Evolutionary conservation across 1,284 basidiomycete species (phyloP), one percentile per base, ranked within the genome.

Genomic region (Omphalotus olearius): DNA sequence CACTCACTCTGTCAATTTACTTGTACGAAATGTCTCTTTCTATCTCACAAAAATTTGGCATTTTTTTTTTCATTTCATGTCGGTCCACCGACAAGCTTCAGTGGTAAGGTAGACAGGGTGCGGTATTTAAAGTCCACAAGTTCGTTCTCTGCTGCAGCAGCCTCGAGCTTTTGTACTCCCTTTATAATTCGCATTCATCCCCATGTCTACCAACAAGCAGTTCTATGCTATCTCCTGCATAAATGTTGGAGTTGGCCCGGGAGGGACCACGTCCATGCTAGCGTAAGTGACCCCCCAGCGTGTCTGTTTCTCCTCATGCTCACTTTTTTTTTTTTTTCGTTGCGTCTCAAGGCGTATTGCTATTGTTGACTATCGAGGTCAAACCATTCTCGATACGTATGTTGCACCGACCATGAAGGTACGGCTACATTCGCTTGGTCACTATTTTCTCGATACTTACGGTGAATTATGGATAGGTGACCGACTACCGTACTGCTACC

Each of bases 261-360:
- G 86, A 3, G 86, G 86, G 6, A 84, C 82, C 18, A 89, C 88
- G 1, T 78, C 80, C 26, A 85, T 89, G 82, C 72, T 89, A 33
- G 87, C 85, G 87, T 89, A 68, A 56, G 80, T 72, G 17, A 47
- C 9, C 13, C 2, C 23, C 23, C 7, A 13, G 13, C 54, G 52
- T 55, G 41, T 41, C 42, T 51, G 25, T 56, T 48, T 25, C 49
- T 50, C 26, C 37, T 41, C 41, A 20, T 44, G 41, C 41, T 44
- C 16, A 44, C 50, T 49, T 57, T 53, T 61, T 56, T 46, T 49
- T 28, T 33, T 47, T 47, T 61, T n/a, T n/a, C n/a, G n/a, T n/a
- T n/a, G n/a, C 4, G 16, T 16, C 30, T 55, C 4, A 56, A 85
- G 85, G 35, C 79, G 79, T 37, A 78, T 84, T 28, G 75, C 81